Percentiles rank a stretch among this genome's conserved stretches.
These are phyloP conservation scores for Prorocentrum cordatum DNA, from an alignment of 169 alveolate genomes.

Conservation along the genomic window DNA sequence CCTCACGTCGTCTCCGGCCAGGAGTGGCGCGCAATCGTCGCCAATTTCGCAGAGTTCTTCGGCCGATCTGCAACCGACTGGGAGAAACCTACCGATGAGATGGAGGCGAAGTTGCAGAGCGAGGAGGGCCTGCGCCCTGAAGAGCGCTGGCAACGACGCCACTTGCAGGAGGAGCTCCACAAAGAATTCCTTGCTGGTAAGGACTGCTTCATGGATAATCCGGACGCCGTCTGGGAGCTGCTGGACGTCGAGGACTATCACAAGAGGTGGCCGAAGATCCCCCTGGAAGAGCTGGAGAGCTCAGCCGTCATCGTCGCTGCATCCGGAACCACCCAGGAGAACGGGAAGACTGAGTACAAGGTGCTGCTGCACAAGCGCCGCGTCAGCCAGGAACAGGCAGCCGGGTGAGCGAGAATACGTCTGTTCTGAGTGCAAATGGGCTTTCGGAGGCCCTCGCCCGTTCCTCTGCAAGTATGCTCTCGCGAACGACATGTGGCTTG, in stretches of 20 bases:
- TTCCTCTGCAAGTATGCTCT: neutral
- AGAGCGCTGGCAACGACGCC: too few species aligned
- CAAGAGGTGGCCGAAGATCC: neutral
- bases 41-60: too few species aligned
- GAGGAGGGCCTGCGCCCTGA: too few species aligned
- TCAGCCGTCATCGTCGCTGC: too few species aligned
- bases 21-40: too few species aligned
- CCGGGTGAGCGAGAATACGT: neutral
- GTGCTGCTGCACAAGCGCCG: neutral
- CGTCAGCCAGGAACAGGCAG: neutral
- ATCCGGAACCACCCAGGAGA: too few species aligned
- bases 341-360: neutral
- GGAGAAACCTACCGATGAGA: too few species aligned
- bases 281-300: neutral
- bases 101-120: too few species aligned
- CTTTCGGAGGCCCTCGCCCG: neutral
- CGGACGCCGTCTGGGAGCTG: neutral
- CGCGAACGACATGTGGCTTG: slow-evolving; percentile 15
- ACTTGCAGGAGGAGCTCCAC: too few species aligned
- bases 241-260: neutral
- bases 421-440: neutral
- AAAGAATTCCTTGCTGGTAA: neutral
- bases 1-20: neutral
- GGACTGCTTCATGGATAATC: neutral
- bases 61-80: too few species aligned